Evolutionary conservation across 345 rosid genomes (phyloP), one percentile per base, ranked within the genome.

Genomic region (Laguncularia racemosa): DNA sequence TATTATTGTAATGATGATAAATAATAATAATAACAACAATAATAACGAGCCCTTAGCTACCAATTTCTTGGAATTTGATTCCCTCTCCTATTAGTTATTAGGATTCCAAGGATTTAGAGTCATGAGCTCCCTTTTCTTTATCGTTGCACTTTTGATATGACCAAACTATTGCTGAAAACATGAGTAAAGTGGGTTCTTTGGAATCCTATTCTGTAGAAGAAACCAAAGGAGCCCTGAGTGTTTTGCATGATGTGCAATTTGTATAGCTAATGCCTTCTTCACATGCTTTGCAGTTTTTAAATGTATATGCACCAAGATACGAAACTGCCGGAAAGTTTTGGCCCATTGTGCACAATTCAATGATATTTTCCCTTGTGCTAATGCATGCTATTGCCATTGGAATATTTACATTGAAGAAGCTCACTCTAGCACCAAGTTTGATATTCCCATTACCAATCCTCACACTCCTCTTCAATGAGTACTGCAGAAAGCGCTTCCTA

Each of bases 311-410:
- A 13, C 91, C 97, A 6, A 84, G 72, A 80, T 84, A 85, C 46
- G 99, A 93, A 64, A 86, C 96, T 1, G 97, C 82, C 0, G 99
- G 99, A 62, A 84, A 82, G 70, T 89, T 89, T 76, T 89, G 99
- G 99, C 99, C 99, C 8, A 89, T 82, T 50, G 88, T 83, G 60
- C 99, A 92, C 80, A 83, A 89, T 61, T 81, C 91, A 0, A 82
- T 79, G 89, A 80, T 89, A 72, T 92, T 92, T 70, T 89, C 97
- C 53, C 78, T 86, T 50, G 74, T 92, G 49, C 88, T 93, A 28
- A 93, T 93, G 96, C 99, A 93, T 40, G 85, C 80, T 40, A 89
- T 93, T 50, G 97, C 97, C 20, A 58, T 93, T 44, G 99, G 97
- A 50, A 68, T 93, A 18, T 93, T 93, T 61, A 76, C 88, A 0